Evolutionary conservation across 352 stramenopile species (phyloP).

Genomic region (Hyaloperonospora arabidopsidis): DNA sequence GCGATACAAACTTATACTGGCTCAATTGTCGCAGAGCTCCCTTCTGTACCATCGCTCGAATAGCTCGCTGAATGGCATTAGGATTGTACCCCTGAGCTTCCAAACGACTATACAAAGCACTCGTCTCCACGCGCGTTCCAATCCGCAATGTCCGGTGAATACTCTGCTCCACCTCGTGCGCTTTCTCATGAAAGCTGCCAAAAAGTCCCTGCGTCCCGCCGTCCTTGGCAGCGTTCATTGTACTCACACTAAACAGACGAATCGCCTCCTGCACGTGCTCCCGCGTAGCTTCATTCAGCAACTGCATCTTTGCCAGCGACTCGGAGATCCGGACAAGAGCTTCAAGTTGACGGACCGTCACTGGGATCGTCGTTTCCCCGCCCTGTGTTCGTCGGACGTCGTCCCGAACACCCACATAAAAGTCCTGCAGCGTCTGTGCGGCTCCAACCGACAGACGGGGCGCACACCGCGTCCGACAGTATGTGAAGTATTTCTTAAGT

Average conservation of each 20-base stretch:
- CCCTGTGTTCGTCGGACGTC: slow-evolving; percentile 85
- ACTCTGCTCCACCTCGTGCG: slow-evolving; percentile 72
- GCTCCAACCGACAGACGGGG: slow-evolving; percentile 88
- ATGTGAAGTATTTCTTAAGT: slow-evolving; percentile 98
- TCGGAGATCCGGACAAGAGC: slow-evolving; percentile 96
- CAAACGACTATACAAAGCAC: slow-evolving; percentile 69
- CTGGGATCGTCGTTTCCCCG: slow-evolving; percentile 87
- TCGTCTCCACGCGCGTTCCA: slow-evolving; percentile 70
- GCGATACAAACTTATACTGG: slow-evolving; percentile 83
- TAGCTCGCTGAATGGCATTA: slow-evolving; percentile 80
- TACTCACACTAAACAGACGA: slow-evolving; percentile 96
- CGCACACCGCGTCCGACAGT: slow-evolving; percentile 92
- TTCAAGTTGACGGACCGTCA: slow-evolving; percentile 98
- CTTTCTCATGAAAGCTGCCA: slow-evolving; percentile 74
- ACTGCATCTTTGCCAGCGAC: slow-evolving; percentile 96
- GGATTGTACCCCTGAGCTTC: slow-evolving; percentile 78
- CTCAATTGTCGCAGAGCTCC: slow-evolving; percentile 67
- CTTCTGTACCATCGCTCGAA: slow-evolving; percentile 83
- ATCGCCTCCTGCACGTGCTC: slow-evolving; percentile 96
- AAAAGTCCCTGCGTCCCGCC: slow-evolving; percentile 82
- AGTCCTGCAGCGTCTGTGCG: slow-evolving; percentile 90
- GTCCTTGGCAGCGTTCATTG: slow-evolving; percentile 93
- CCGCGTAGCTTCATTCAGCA: slow-evolving; percentile 76
- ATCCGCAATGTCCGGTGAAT: slow-evolving; percentile 81
- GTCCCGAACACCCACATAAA: slow-evolving; percentile 97